Percentiles rank a stretch among this genome's conserved stretches.
Conservation (phyloP, 257 asterid species). For the Solanum tarijense region DNA sequence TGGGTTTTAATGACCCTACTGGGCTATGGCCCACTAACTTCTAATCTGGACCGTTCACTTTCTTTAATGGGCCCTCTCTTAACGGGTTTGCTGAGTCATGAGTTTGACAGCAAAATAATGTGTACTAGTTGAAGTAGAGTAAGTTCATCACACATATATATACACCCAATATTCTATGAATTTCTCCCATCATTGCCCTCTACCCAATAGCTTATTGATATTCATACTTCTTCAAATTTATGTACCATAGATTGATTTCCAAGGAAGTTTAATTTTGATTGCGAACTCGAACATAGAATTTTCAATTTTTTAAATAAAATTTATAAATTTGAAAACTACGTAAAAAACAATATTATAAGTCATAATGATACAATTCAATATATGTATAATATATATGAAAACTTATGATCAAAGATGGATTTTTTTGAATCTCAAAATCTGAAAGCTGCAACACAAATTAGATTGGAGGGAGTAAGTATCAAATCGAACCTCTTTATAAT, state of each 20-base stretch:
- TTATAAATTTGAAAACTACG: too few species aligned
- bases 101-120: conserved; percentile 1
- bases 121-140: not conserved
- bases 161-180: not conserved
- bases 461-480: not conserved
- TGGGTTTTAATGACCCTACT: conserved; percentile 50
- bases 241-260: not conserved
- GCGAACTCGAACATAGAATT: not conserved
- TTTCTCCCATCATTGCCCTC: not conserved
- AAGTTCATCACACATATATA: not conserved
- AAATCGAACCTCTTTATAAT: not conserved
- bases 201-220: not conserved
- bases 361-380: too few species aligned
- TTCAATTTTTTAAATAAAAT: too few species aligned
- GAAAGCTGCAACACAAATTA: not conserved
- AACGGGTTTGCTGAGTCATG: conserved; percentile 43
- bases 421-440: too few species aligned
- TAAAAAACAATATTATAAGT: too few species aligned
- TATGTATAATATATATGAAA: too few species aligned
- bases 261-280: not conserved
- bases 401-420: too few species aligned
- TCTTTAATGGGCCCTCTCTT: conserved; percentile 31
- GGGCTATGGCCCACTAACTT: conserved; percentile 16
- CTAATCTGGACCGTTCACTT: conserved; percentile 36
- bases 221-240: not conserved